Evolutionary conservation across 805 yeast species (phyloP), one percentile per base, ranked within the genome.

Genomic region (Ogataea saltuana): DNA sequence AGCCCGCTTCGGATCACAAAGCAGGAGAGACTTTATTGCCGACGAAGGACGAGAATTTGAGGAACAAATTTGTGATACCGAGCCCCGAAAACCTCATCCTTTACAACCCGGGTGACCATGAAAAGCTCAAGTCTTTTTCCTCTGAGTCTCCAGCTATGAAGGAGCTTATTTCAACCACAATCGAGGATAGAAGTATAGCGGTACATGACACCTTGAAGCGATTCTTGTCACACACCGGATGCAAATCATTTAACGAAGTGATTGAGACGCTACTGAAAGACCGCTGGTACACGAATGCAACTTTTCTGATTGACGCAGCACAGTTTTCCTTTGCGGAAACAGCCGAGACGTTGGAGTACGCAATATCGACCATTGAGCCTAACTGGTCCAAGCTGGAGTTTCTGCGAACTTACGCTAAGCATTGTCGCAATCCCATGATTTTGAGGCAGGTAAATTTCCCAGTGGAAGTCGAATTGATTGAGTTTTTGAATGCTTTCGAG

Each of bases 351-450:
- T 18, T 47, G 11, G 44, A 51, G 19, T 22, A 11, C 4, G 31
- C 30, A 4, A n/a, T 51, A 23, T 25, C n/a, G 4, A 31, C 23
- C 3, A 22, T 44, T n/a, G 33, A 23, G 12, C 26, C 53, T 3
- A 27, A 42, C 18, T 51, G 55, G 55, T 39, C 47, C 9, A 30
- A 32, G 18, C 13, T 34, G 10, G 51, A 48, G 39, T 47, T 51
- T 36, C 30, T 46, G 11, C 34, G 53, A 10, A 23, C 23, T 15
- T 45, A 41, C 18, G 8, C 33, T 7, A 25, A 26, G 6, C 27
- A 32, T 9, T 25, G 42, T n/a, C 21, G 31, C 5, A 45, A 41
- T 25, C 40, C 44, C 7, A 12, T 17, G n/a, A 13, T 45, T 2
- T 31, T 49, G 17, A 35, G 28, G 27, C 53, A 51, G 16, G 10